Evolutionary conservation across 257 asterid species (phyloP).

Genomic region (Solanum neorickii): DNA sequence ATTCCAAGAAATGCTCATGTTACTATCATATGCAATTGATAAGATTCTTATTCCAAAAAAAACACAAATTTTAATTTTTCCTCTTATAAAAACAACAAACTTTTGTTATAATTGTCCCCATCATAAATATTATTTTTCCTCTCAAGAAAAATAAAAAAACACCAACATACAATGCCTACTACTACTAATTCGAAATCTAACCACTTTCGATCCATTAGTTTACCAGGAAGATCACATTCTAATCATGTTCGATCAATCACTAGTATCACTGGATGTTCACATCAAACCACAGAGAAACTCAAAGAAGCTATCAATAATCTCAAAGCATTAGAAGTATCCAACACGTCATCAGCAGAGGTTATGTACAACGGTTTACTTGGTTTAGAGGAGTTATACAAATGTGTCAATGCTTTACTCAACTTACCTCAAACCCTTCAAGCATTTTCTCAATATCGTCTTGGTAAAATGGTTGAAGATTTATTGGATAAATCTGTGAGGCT

Average conservation of each 20-base stretch:
- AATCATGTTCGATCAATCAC: conserved; percentile 17
- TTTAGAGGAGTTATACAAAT: conserved; percentile 4
- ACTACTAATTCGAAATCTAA: not conserved
- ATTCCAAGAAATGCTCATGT: conserved; percentile 5
- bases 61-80: not conserved
- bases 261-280: conserved; percentile 16
- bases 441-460: not conserved
- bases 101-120: not conserved
- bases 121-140: not conserved
- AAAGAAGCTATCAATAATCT: conserved; percentile 16
- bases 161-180: not conserved
- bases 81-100: not conserved
- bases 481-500: conserved; percentile 3
- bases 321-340: not conserved
- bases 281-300: conserved; percentile 10
- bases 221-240: conserved; percentile 8
- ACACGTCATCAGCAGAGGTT: not conserved
- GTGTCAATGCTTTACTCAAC: conserved; percentile 4
- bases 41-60: not conserved
- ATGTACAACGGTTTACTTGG: not conserved
- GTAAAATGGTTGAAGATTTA: conserved; percentile 3
- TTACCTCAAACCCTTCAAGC: conserved; percentile 13
- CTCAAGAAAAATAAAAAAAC: not conserved
- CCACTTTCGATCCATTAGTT: not conserved
- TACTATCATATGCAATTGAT: conserved; percentile 1